Base-by-base conservation (phyloP, 768 basidiomycete genomes). In the Auriscalpium vulgare region DNA sequence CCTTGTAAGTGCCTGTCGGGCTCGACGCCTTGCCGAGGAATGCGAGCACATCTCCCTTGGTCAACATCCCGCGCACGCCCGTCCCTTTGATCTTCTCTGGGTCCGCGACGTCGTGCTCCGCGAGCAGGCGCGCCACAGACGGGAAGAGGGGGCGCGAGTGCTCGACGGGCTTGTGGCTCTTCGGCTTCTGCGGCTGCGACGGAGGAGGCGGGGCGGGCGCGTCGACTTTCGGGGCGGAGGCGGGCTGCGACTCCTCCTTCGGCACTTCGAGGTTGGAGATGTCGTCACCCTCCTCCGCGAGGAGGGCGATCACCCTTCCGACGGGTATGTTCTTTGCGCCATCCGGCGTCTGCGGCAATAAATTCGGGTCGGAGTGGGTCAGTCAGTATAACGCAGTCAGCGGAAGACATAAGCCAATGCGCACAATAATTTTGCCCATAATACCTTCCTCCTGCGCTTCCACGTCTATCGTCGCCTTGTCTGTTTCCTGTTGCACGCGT, bases 381-480 rank as follows among this genome's bases (percentile, higher is more conserved):
- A 49, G 23, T 21, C 23, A 17, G 47, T 11, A 43, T 36, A 10
- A n/a, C 40, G 16, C 8, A 19, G 8, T 16, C 17, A 49, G 54
- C 21, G 21, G 10, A 47, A 35, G 10, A 10, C 16, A 36, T n/a
- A 34, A n/a, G 35, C 21, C 16, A 40, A 44, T 40, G 43, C 87
- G 53, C 65, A 94, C 94, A 65, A 99, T 63, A 60, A 98, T 95
- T 76, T 91, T 97, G 54, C 88, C 95, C 67, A 99, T 72, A 14
- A 98, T 71, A 60, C 97, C 97, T 65, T 98, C 95, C 35, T 97
- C 95, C 71, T 95, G 95, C 13, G 97, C 94, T 72, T 99, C 97
- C 8, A 99, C 95, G 69, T 99, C 97, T 66, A 98, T 97, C 2
- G 93, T 95, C 14, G 95, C 90, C 71, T 92, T 92, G 78, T 93